Evolutionary conservation across 108 stramenopile genomes (phyloP), one percentile per base, ranked within the genome.

Genomic region (Mayamaea pseudoterrestris): DNA sequence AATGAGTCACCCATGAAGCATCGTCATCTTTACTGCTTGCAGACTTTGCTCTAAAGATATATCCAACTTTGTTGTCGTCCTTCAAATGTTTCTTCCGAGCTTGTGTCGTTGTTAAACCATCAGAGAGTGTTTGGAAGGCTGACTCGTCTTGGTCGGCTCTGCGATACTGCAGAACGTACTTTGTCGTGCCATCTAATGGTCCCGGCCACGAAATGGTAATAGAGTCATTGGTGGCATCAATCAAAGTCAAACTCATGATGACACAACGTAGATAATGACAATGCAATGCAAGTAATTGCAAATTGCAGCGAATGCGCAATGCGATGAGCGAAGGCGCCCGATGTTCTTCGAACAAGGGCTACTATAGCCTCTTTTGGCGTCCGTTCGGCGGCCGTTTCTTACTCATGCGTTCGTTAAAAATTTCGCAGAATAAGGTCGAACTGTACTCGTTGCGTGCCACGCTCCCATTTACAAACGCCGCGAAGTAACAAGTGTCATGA

Each of bases 171-270:
- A 86, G 49, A 1, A 59, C 44, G 42, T 86, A 86, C 28, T 57
- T 65, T 37, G 49, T 35, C 16, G 41, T 41, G 14, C 58, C 58
- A 16, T 50, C 32, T 25, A 47, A 50, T 21, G 63, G 44, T 21
- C 55, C 63, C 13, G 72, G 66, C 82, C 82, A 84, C 16, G 78
- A 71, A 32, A 84, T 61, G 16, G 82, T 78, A 41, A 84, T 50
- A 14, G 82, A 76, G 30, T 68, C 43, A 35, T 69, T 67, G 35
- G 69, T 65, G 21, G 78, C 73, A 56, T 84, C 78, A 35, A 84
- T 30, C 5, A 84, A 52, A 32, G 46, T 35, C 35, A 83, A 71
- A 13, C 59, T 39, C 37, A 39, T 39, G 32, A 11, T 34, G n/a
- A n/a, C n/a, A n/a, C n/a, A n/a, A n/a, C n/a, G n/a, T n/a, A n/a